Evolutionary conservation across 1,139 yeast genomes (phyloP).

Genomic region (Blastobotrys aristatus): DNA sequence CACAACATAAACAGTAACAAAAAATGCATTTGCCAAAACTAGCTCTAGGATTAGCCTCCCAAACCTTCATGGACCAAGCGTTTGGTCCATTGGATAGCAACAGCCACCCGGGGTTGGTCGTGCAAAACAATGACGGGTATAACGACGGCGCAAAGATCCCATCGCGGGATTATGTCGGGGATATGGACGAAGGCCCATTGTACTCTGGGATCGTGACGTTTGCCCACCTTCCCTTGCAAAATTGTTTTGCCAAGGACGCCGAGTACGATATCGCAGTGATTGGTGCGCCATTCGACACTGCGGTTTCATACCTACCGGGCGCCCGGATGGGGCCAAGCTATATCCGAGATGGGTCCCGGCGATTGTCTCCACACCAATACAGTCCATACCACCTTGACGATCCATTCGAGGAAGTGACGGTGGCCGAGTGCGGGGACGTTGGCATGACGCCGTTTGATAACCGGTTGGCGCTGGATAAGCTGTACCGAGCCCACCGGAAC

Average conservation of each 20-base stretch:
- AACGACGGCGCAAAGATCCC: constrained; percentile 12
- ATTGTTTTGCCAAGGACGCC: constrained; percentile 43
- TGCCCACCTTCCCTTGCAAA: constrained; percentile 61
- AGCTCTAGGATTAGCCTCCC: constrained; percentile 5
- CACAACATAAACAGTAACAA: not conserved
- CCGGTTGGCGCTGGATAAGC: constrained; percentile 60
- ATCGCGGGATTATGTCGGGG: constrained; percentile 12
- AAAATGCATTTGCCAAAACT: constrained; percentile 8
- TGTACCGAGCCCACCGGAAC: constrained; percentile 56
- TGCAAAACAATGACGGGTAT: constrained; percentile 5
- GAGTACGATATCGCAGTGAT: constrained; percentile 61
- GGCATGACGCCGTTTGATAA: constrained; percentile 83
- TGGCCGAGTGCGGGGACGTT: constrained; percentile 74
- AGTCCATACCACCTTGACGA: constrained; percentile 56
- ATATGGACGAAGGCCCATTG: constrained; percentile 14
- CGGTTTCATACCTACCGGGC: constrained; percentile 66
- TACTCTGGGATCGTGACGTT: constrained; percentile 41
- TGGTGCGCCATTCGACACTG: constrained; percentile 79
- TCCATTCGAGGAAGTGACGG: constrained; percentile 54
- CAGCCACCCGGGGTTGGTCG: not conserved
- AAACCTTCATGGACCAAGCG: constrained; percentile 6
- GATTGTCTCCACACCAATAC: constrained; percentile 31
- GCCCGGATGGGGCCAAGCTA: constrained; percentile 80
- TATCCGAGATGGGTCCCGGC: constrained; percentile 64
- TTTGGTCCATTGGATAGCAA: constrained; percentile 6